phyloP scores from a whole-genome alignment of 2,329 filamentous ascomycete genomes.

The Penicillium sp. region DNA sequence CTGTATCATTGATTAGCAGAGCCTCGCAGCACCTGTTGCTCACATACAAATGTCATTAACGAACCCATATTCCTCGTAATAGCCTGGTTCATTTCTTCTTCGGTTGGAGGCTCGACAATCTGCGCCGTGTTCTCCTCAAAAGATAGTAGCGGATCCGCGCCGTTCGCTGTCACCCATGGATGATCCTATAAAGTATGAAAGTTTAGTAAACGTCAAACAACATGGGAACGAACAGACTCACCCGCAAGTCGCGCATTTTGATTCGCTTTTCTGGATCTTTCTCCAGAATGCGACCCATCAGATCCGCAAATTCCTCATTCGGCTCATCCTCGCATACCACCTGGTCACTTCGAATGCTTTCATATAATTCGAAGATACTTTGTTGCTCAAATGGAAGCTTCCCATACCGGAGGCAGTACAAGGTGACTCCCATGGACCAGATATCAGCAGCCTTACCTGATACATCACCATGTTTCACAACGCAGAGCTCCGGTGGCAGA shows the following conservation, averaged over 20 bases:
- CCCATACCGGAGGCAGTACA: conserved; percentile 90
- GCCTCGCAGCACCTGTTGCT: neutral
- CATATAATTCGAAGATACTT: conserved; percentile 79
- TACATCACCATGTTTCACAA: conserved; percentile 77
- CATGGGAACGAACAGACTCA: conserved; percentile 48
- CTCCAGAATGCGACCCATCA: conserved; percentile 69
- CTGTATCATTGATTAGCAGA: conserved; percentile 38
- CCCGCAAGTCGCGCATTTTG: conserved; percentile 72
- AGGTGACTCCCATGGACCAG: conserved; percentile 95
- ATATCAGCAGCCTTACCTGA: conserved; percentile 89
- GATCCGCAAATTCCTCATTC: conserved; percentile 64
- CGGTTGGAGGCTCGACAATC: conserved; percentile 75
- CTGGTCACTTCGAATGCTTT: conserved; percentile 72
- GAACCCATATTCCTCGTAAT: conserved; percentile 87
- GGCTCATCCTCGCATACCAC: conserved; percentile 59
- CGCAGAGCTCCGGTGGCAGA: conserved; percentile 85
- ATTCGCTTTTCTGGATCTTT: conserved; percentile 83
- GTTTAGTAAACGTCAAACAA: neutral
- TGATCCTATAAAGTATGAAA: conserved; percentile 58
- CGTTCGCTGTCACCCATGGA: conserved; percentile 82
- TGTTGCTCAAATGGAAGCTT: conserved; percentile 76
- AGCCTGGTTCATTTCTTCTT: conserved; percentile 82
- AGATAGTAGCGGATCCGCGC: conserved; percentile 70
- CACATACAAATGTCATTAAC: conserved; percentile 67
- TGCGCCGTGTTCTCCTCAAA: conserved; percentile 80